phyloP scores from a whole-genome alignment of 1,284 basidiomycete genomes.

The Microbotryum intermedium region DNA sequence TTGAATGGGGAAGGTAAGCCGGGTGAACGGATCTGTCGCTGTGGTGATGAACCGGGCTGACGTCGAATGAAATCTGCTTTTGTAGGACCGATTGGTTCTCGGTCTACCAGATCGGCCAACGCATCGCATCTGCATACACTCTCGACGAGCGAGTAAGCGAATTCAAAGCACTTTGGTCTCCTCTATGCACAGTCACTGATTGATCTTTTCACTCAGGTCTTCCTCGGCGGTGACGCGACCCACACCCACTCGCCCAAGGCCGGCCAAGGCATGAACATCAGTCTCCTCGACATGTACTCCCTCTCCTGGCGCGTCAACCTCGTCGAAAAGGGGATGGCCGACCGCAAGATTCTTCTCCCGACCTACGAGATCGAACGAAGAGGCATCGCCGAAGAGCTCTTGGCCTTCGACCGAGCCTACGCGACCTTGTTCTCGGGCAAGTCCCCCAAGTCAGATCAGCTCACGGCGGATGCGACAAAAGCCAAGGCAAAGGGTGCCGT shows the following conservation, averaged over 20 bases:
- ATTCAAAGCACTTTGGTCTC: too few species aligned
- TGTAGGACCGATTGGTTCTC: constrained; percentile 18
- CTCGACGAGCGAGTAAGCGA: constrained; percentile 29
- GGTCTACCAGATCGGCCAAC: constrained; percentile 30
- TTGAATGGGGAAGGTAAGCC: constrained; percentile 40
- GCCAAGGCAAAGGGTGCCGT: constrained; percentile 27
- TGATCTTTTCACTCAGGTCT: constrained; percentile 22
- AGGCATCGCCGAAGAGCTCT: constrained; percentile 40
- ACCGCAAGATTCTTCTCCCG: constrained; percentile 35
- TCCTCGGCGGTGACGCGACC: constrained; percentile 42
- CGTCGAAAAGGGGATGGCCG: constrained; percentile 41
- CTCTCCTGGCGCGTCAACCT: constrained; percentile 43
- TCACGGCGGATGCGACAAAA: constrained; percentile 28
- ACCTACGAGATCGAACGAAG: constrained; percentile 43
- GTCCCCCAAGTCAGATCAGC: constrained; percentile 26
- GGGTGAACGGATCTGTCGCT: constrained; percentile 37
- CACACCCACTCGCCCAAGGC: constrained; percentile 43
- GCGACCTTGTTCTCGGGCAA: constrained; percentile 38
- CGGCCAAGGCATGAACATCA: constrained; percentile 42
- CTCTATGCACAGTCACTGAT: too few species aligned
- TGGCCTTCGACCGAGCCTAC: constrained; percentile 42
- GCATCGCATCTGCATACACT: constrained; percentile 34
- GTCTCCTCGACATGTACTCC: constrained; percentile 42
- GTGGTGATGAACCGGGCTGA: constrained; percentile 18
- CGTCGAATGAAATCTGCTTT: not conserved